A percentile compares a stretch with the other conserved stretches of the same genome.
phyloP scores from a whole-genome alignment of 2,329 filamentous ascomycete species.

The Neophaeococcomyces aloes region DNA sequence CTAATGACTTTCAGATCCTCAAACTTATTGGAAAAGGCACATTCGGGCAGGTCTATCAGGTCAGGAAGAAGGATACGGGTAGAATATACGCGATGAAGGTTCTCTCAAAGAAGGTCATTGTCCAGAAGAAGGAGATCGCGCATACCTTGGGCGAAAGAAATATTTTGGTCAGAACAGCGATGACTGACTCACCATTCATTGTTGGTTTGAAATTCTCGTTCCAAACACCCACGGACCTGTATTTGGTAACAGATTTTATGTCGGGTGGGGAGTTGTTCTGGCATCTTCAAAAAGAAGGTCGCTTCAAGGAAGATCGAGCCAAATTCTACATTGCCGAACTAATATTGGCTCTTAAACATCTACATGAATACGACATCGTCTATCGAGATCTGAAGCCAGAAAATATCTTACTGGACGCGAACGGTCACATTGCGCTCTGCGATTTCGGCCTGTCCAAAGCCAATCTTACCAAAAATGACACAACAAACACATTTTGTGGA shows the following conservation, averaged over 20 bases:
- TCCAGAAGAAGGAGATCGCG: conserved; percentile 98
- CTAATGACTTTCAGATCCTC: conserved; percentile 89
- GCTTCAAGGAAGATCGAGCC: conserved; percentile 85
- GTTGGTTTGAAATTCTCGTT: conserved; percentile 98
- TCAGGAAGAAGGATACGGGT: conserved; percentile 90
- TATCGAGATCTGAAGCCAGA: conserved; percentile 96
- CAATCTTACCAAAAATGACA: conserved; percentile 92
- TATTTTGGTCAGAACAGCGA: conserved; percentile 91
- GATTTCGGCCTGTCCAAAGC: conserved; percentile 97
- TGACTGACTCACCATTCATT: conserved; percentile 91
- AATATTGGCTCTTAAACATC: conserved; percentile 85
- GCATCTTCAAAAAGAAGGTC: conserved; percentile 94
- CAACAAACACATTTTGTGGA: conserved; percentile 97
- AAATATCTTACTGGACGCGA: conserved; percentile 92
- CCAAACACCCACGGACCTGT: conserved; percentile 91
- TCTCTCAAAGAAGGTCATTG: conserved; percentile 97
- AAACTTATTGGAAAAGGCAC: conserved; percentile 97
- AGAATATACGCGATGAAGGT: conserved; percentile 99
- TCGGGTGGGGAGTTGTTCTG: conserved; percentile 96
- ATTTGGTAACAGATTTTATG: conserved; percentile 99
- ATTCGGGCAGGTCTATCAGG: conserved; percentile 96
- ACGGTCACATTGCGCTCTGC: conserved; percentile 93
- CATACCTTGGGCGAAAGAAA: conserved; percentile 96
- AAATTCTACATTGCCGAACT: conserved; percentile 99
- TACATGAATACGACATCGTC: conserved; percentile 95